Evolutionary conservation across 129 eudicot genomes (phyloP).

Genomic region (Tagetes erecta): DNA sequence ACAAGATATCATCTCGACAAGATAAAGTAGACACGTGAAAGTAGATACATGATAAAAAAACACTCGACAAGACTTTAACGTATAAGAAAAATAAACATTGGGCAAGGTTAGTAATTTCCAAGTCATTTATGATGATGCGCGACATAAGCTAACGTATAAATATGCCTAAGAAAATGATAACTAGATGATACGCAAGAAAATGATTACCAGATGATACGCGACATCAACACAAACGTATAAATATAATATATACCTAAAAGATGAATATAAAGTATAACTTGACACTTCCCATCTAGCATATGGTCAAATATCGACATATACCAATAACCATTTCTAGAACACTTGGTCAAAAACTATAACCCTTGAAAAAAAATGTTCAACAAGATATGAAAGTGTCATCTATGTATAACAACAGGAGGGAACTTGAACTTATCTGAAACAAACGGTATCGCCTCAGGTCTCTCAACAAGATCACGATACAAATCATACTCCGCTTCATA

Average conservation of each 20-base stretch:
- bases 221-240: not conserved
- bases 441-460: conserved; percentile 69
- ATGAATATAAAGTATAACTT: not conserved
- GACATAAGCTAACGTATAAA: not conserved
- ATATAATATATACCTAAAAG: not conserved
- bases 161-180: too few relatives aligned
- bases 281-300: not conserved
- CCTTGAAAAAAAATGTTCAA: not conserved
- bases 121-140: not conserved
- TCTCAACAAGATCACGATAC: conserved; percentile 68
- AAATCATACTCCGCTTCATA: conserved; percentile 85
- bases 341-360: too few relatives aligned
- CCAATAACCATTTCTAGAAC: not conserved
- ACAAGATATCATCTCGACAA: too few relatives aligned
- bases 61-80: too few relatives aligned
- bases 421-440: conserved; percentile 73
- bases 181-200: too few relatives aligned
- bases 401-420: conserved; percentile 76
- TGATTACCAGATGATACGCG: not conserved
- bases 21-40: not conserved
- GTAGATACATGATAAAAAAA: not conserved
- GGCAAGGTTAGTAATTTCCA: not conserved
- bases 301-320: not conserved
- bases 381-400: conserved; percentile 36
- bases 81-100: not conserved